These are phyloP conservation scores for Tulasnella sp. DNA, from an alignment of 768 basidiomycete species.

Conservation along the genomic window DNA sequence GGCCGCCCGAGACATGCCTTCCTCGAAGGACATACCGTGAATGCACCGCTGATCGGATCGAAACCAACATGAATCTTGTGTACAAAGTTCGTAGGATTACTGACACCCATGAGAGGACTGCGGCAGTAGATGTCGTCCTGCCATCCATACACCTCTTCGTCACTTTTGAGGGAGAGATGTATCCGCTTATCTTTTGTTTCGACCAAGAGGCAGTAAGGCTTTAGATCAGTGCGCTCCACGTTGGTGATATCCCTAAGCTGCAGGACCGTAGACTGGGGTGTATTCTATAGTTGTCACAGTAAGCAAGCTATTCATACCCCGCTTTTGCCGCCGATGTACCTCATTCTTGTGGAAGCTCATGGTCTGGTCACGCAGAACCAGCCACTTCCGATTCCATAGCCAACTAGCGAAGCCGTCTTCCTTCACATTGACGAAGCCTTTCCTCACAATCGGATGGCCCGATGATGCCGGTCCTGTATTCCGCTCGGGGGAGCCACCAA, in stretches of 20 bases:
- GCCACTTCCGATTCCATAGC: slow-evolving; percentile 85
- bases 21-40: slow-evolving; percentile 56
- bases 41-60: slow-evolving; percentile 85
- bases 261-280: slow-evolving; percentile 24
- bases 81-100: slow-evolving; percentile 93
- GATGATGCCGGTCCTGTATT: slow-evolving; percentile 33
- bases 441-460: slow-evolving; percentile 39
- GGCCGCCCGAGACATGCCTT: neutral
- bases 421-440: slow-evolving; percentile 75
- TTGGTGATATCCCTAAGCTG: slow-evolving; percentile 66
- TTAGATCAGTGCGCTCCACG: slow-evolving; percentile 85
- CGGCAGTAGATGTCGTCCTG: slow-evolving; percentile 92
- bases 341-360: slow-evolving; percentile 85
- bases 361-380: slow-evolving; percentile 69
- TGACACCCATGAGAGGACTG: slow-evolving; percentile 86
- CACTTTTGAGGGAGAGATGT: slow-evolving; percentile 74
- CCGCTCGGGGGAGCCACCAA: slow-evolving; percentile 56
- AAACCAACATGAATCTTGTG: slow-evolving; percentile 98
- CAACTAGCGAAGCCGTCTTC: slow-evolving; percentile 89
- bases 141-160: slow-evolving; percentile 97
- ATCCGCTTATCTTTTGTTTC: slow-evolving; percentile 77
- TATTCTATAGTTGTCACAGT: no score
- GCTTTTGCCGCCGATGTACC: slow-evolving; percentile 38
- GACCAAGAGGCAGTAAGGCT: slow-evolving; percentile 85
- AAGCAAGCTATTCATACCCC: no score